Conservation (phyloP, 805 yeast species). For the Ogataea angusta region DNA sequence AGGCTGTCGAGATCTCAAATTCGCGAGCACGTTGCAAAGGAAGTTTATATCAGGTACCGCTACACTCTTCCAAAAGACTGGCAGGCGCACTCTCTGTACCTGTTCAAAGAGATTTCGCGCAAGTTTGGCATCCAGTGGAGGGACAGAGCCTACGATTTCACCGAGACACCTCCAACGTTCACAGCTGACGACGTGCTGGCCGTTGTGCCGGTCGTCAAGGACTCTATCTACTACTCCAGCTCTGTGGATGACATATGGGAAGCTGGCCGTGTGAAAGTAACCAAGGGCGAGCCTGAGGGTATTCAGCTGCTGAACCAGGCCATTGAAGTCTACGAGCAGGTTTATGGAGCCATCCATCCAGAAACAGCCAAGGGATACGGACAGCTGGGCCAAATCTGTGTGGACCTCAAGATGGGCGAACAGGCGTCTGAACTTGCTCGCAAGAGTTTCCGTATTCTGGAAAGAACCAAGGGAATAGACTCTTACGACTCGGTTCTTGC, state of each 20-base stretch:
- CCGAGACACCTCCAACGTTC: conserved; percentile 39
- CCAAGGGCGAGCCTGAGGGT: conserved; percentile 49
- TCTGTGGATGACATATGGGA: conserved; percentile 75
- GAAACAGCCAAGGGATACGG: conserved; percentile 72
- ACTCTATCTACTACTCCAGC: conserved; percentile 60
- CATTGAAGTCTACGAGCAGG: conserved; percentile 71
- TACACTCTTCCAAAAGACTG: conserved; percentile 50
- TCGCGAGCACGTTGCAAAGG: conserved; percentile 41
- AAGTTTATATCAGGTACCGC: conserved; percentile 64
- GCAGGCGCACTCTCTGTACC: conserved; percentile 40
- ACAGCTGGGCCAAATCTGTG: conserved; percentile 62
- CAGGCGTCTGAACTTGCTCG: conserved; percentile 66
- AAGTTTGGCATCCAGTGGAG: conserved; percentile 88
- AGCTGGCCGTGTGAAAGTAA: conserved; percentile 45
- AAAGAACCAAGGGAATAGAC: conserved; percentile 79
- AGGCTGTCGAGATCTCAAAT: conserved; percentile 46
- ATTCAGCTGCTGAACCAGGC: conserved; percentile 65
- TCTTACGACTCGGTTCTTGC: conserved; percentile 71
- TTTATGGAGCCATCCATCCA: conserved; percentile 76
- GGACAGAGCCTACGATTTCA: conserved; percentile 45
- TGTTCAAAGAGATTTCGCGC: conserved; percentile 65
- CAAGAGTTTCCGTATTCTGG: conserved; percentile 68
- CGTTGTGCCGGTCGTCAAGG: conserved; percentile 74
- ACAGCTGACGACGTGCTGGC: conserved; percentile 60
- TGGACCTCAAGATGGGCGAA: conserved; percentile 51